Evolutionary conservation across 2,329 filamentous ascomycete species (phyloP).

Genomic region (Colletotrichum phormii): DNA sequence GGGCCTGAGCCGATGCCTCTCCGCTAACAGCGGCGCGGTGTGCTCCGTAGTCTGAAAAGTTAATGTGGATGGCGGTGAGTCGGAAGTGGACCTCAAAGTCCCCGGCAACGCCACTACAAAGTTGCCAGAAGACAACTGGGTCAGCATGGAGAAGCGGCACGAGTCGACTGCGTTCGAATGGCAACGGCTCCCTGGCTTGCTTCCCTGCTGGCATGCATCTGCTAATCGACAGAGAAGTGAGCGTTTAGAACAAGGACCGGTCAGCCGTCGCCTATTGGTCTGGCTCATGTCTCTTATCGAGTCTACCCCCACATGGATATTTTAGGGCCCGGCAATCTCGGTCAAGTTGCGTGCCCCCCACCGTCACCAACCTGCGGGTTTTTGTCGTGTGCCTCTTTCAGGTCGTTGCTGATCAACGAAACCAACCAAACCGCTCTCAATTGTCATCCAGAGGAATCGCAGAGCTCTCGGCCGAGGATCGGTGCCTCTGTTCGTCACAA

Average conservation of each 20-base stretch:
- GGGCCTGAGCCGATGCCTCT: conserved; percentile 1
- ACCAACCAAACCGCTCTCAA: conserved; percentile 27
- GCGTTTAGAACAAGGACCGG: conserved; percentile 30
- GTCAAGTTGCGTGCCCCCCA: conserved; percentile 35
- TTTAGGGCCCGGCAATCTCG: conserved; percentile 37
- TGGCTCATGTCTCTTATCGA: conserved; percentile 29
- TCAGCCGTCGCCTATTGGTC: conserved; percentile 17
- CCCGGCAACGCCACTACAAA: conserved; percentile 27
- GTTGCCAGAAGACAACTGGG: background rate
- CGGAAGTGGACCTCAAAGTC: conserved; percentile 11
- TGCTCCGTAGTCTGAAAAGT: conserved; percentile 9
- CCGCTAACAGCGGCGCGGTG: conserved; percentile 19
- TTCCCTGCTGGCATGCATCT: conserved; percentile 27
- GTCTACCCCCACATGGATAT: conserved; percentile 27
- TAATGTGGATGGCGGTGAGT: conserved; percentile 35
- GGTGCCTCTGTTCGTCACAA: background rate
- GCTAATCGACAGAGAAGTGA: conserved; percentile 19
- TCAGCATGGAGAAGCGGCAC: conserved; percentile 27
- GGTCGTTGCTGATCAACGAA: conserved; percentile 19
- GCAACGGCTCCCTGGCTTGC: conserved; percentile 23
- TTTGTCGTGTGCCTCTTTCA: conserved; percentile 22
- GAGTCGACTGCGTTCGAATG: conserved; percentile 29
- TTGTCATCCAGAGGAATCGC: conserved; percentile 28
- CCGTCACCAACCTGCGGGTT: conserved; percentile 17
- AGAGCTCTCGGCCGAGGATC: conserved; percentile 25